Evolutionary conservation across 768 basidiomycete genomes (phyloP).

Genomic region (Boletus sp.): DNA sequence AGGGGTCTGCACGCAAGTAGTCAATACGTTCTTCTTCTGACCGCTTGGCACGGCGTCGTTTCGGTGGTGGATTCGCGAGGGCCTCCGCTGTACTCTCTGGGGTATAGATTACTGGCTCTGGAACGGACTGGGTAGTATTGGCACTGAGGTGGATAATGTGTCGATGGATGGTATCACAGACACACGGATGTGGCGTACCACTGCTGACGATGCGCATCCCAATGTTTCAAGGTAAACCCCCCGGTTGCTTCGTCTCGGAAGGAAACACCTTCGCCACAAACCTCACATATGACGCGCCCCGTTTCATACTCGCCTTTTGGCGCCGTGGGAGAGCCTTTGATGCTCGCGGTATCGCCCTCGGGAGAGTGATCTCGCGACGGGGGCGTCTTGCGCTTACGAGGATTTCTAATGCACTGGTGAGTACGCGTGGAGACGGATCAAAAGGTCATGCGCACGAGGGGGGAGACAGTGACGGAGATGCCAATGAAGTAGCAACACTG

Average conservation of each 20-base stretch:
- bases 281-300: conserved; percentile 64
- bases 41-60: conserved; percentile 71
- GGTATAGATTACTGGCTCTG: conserved; percentile 41
- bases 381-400: conserved; percentile 43
- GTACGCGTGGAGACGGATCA: conserved; percentile 19
- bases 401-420: conserved; percentile 25
- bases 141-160: conserved; percentile 20
- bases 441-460: conserved; percentile 21
- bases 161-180: conserved; percentile 5
- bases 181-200: conserved; percentile 45
- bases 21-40: conserved; percentile 77
- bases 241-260: conserved; percentile 65
- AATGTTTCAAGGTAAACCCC: conserved; percentile 64
- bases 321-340: conserved; percentile 10
- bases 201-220: conserved; percentile 61
- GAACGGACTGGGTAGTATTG: conserved; percentile 32
- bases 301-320: conserved; percentile 58
- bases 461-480: conserved; percentile 14
- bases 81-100: conserved; percentile 42
- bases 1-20: conserved; percentile 65
- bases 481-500: conserved; percentile 12
- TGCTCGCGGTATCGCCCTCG: conserved; percentile 11
- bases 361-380: conserved; percentile 23
- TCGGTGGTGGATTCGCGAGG: conserved; percentile 49
- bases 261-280: conserved; percentile 59